These are phyloP conservation scores for Polytrichum commune DNA, from an alignment of 225 moss, liverwort and hornwort genomes.

Conservation along the genomic window DNA sequence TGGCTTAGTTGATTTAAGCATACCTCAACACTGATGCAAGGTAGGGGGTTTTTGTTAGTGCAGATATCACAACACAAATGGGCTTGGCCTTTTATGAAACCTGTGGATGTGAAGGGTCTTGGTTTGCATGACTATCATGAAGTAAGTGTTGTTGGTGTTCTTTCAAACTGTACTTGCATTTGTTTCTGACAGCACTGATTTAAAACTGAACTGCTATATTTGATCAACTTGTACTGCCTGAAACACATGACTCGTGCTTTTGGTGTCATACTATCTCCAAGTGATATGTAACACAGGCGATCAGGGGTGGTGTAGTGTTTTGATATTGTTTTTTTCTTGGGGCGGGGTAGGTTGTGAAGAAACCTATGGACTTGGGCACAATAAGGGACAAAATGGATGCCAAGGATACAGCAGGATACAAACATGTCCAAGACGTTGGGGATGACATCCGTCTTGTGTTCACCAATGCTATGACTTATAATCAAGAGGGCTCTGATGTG, in stretches of 20 bases:
- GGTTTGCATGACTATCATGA: constrained; percentile 84
- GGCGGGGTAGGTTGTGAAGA: constrained; percentile 73
- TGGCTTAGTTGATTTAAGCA: no score
- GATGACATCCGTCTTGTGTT: constrained; percentile 86
- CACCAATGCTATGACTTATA: constrained; percentile 90
- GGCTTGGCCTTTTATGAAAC: constrained; percentile 99
- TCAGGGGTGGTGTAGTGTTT: neutral
- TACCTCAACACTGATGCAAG: no score
- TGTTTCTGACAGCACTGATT: neutral
- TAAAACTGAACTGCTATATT: neutral
- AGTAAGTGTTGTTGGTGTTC: constrained; percentile 28
- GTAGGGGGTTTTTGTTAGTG: neutral
- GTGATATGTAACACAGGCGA: constrained; percentile 1
- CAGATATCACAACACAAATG: constrained; percentile 93
- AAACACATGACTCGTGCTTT: neutral
- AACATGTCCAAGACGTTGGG: constrained; percentile 87
- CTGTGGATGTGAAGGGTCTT: constrained; percentile 90
- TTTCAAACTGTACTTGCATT: no score
- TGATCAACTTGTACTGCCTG: constrained; percentile 4
- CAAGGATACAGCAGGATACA: constrained; percentile 88
- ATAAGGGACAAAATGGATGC: constrained; percentile 87
- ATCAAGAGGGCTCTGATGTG: constrained; percentile 81
- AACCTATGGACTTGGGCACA: constrained; percentile 98
- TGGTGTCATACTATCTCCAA: neutral
- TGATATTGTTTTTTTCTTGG: neutral